These are phyloP conservation scores for Trichophyton verrucosum DNA, from an alignment of 2,329 filamentous ascomycete species.

Conservation along the genomic window DNA sequence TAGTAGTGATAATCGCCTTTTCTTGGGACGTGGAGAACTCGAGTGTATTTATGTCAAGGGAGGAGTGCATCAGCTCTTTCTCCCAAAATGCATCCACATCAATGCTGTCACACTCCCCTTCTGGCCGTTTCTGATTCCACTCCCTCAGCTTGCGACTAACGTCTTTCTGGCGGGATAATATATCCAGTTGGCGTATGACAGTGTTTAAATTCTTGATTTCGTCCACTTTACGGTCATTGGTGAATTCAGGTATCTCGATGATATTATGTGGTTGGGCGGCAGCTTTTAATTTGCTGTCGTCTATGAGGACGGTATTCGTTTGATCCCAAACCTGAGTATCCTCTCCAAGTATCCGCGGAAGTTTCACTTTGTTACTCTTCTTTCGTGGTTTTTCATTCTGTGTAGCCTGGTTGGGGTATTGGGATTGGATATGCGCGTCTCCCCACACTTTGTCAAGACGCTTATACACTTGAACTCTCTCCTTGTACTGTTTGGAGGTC, in stretches of 20 bases:
- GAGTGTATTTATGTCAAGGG: not conserved
- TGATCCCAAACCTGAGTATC: constrained; percentile 56
- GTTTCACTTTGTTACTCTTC: constrained; percentile 1
- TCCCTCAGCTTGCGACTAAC: constrained; percentile 32
- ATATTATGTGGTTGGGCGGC: constrained; percentile 73
- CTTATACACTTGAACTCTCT: constrained; percentile 81
- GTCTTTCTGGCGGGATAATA: constrained; percentile 37
- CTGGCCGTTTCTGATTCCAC: constrained; percentile 18
- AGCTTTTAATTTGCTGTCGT: constrained; percentile 73
- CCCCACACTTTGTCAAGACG: constrained; percentile 62
- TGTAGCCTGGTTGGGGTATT: constrained; percentile 24
- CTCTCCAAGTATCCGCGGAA: constrained; percentile 28
- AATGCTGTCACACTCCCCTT: not conserved
- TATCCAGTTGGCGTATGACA: constrained; percentile 42
- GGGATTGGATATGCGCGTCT: constrained; percentile 31
- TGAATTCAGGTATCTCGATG: constrained; percentile 67
- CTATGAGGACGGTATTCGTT: constrained; percentile 76
- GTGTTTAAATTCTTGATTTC: constrained; percentile 36
- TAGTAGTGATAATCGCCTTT: not conserved
- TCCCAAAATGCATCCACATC: constrained; percentile 9
- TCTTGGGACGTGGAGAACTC: not conserved
- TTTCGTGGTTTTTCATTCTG: not conserved
- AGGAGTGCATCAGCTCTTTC: constrained; percentile 5
- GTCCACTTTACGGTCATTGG: constrained; percentile 28
- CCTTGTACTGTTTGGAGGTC: constrained; percentile 48